Evolutionary conservation across 2,329 filamentous ascomycete species (phyloP).

Genomic region (Trichoderma lentiforme): DNA sequence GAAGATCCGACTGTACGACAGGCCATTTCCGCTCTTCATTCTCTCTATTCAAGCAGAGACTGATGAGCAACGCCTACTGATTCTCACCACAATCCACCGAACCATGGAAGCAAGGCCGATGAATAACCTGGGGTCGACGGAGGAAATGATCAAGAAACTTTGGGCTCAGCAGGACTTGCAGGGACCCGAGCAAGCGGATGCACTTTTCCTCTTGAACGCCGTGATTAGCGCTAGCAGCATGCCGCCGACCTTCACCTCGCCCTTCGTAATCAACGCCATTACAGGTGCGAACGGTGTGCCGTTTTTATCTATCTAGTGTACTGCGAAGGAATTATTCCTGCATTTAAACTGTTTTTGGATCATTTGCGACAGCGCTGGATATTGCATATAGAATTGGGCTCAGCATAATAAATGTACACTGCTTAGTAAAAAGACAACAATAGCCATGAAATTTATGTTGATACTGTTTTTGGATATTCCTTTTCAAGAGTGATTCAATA

Average conservation of each 20-base stretch:
- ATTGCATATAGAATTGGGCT: not conserved
- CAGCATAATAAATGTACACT: not conserved
- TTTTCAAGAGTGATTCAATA: not conserved
- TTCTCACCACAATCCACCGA: not conserved
- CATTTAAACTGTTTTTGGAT: not conserved
- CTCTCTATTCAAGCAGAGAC: constrained; percentile 14
- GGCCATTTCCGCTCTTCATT: constrained; percentile 10
- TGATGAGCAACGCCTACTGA: constrained; percentile 4
- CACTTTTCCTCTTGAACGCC: constrained; percentile 12
- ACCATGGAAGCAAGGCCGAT: constrained; percentile 7
- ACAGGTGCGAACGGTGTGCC: not conserved
- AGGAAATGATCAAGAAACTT: constrained; percentile 11
- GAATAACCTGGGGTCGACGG: constrained; percentile 1
- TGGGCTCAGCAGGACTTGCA: constrained; percentile 19
- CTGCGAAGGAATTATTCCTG: not conserved
- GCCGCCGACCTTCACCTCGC: constrained; percentile 14
- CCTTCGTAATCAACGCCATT: constrained; percentile 1
- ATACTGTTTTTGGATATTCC: not conserved
- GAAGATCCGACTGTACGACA: constrained; percentile 6
- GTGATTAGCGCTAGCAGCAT: constrained; percentile 13
- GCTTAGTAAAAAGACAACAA: not conserved
- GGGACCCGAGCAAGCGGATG: constrained; percentile 14
- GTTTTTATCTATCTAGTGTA: not conserved
- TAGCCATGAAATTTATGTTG: not conserved
- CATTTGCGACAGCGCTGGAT: not conserved